phyloP scores from a whole-genome alignment of 352 stramenopile genomes.

The Globisporangium paroecandrum region DNA sequence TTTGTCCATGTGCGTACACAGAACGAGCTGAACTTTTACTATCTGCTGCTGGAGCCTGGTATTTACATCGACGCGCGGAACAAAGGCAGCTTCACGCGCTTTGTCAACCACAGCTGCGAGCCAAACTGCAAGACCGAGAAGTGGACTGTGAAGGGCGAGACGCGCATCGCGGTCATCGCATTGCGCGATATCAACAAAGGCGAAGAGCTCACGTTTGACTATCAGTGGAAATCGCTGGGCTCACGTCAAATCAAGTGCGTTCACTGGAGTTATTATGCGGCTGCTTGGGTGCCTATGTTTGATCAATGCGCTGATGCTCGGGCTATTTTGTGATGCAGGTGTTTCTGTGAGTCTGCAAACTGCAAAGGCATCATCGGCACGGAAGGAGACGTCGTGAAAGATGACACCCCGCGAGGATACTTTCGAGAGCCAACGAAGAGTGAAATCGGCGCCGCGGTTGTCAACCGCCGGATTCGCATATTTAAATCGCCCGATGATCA shows the following conservation, averaged over 20 bases:
- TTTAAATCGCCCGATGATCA: slow-evolving; percentile 60
- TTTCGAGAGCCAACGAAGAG: slow-evolving; percentile 63
- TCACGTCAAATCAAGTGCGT: slow-evolving; percentile 70
- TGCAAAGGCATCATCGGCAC: slow-evolving; percentile 81
- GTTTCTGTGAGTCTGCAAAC: slow-evolving; percentile 54
- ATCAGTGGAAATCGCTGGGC: slow-evolving; percentile 91
- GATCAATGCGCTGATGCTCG: not conserved
- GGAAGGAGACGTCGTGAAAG: slow-evolving; percentile 36
- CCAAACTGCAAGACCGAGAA: slow-evolving; percentile 96
- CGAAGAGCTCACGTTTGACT: slow-evolving; percentile 96
- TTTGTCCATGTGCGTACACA: slow-evolving; percentile 14
- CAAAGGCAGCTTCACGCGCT: slow-evolving; percentile 92
- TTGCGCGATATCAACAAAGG: slow-evolving; percentile 82
- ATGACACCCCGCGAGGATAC: slow-evolving; percentile 39
- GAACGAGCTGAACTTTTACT: slow-evolving; percentile 88
- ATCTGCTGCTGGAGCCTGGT: slow-evolving; percentile 69
- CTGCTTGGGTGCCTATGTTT: not conserved
- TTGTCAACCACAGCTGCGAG: slow-evolving; percentile 96
- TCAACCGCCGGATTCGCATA: slow-evolving; percentile 60
- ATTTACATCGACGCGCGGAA: slow-evolving; percentile 89
- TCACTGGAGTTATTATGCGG: not conserved
- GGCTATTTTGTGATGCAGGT: slow-evolving; percentile 22
- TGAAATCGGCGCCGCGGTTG: slow-evolving; percentile 42
- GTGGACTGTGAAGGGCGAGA: slow-evolving; percentile 90
- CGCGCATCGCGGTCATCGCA: slow-evolving; percentile 92